Evolutionary conservation across 129 eudicot genomes (phyloP), one percentile per base, ranked within the genome.

Genomic region (Artemisia argyi): DNA sequence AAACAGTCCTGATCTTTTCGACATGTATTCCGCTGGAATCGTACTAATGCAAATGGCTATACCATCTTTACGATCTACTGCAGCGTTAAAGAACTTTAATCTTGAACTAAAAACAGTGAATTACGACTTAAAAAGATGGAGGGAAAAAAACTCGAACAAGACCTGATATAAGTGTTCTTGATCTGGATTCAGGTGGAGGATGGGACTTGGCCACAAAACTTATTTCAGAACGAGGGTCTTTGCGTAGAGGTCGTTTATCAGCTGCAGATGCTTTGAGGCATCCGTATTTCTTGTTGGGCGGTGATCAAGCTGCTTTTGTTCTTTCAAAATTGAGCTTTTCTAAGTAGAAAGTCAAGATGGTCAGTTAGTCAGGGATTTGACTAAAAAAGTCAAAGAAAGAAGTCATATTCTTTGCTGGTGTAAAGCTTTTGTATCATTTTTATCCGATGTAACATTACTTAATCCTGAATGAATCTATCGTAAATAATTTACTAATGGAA

Each of bases 221-320:
- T 65, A 78, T 93, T 66, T 89, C 98, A 14, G 96, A 92, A 88
- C 81, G 98, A 68, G 96, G 98, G 11, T 79, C 74, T 26, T 72
- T 87, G 9, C 83, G 85, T 44, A 82, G 91, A 66, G 97, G 97
- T 17, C 87, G 98, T 53, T 81, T 93, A 83, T 93, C 98, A 3
- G 98, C 98, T 66, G 79, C 96, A 11, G 96, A 96, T 79, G 93
- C 98, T 71, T 78, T 93, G 17, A 84, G 98, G 84, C 98, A 93
- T 85, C 98, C 98, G 4, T 93, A 93, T 84, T 93, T 93, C 81
- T 84, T 93, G 80, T 83, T 90, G 78, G 98, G 98, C 60, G 92
- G 90, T 69, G 98, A 93, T 72, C 98, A 90, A 75, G 98, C 98
- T 3, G 98, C 98, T 69, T 88, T 97, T 16, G 98, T 87, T 84